Evolutionary conservation across 805 yeast genomes (phyloP).

Genomic region (Kuraishia cidri): DNA sequence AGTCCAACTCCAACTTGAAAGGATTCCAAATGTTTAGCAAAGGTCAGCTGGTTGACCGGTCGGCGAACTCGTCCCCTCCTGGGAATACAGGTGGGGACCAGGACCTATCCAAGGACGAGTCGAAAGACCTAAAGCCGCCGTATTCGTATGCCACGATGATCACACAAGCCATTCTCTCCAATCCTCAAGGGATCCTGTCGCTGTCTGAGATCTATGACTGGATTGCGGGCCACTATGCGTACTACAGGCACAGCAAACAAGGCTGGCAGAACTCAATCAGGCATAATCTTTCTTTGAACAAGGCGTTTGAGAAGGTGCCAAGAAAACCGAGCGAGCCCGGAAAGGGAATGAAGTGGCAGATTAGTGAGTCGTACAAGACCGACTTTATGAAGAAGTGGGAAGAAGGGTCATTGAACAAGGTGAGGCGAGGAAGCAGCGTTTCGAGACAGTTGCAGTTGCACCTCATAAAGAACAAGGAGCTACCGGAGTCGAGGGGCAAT

Average conservation of each 20-base stretch:
- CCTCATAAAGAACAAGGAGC: slow-evolving; percentile 45
- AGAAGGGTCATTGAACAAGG: slow-evolving; percentile 64
- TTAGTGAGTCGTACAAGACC: slow-evolving; percentile 71
- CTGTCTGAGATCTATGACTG: slow-evolving; percentile 88
- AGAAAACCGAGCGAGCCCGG: slow-evolving; percentile 95
- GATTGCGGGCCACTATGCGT: slow-evolving; percentile 83
- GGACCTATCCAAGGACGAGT: slow-evolving; percentile 81
- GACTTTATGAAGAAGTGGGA: slow-evolving; percentile 79
- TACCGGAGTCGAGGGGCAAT: slow-evolving; percentile 32
- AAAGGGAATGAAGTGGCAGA: slow-evolving; percentile 99
- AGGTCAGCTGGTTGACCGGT: slow-evolving; percentile 1
- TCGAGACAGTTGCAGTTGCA: slow-evolving; percentile 75
- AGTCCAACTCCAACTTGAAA: slow-evolving; percentile 15
- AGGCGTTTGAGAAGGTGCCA: slow-evolving; percentile 97
- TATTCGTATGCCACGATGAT: slow-evolving; percentile 97
- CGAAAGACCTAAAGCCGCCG: slow-evolving; percentile 93
- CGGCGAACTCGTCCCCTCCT: not conserved
- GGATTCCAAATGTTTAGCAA: slow-evolving; percentile 48
- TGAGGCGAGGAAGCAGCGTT: slow-evolving; percentile 74
- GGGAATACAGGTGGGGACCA: slow-evolving; percentile 16
- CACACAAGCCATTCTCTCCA: slow-evolving; percentile 90
- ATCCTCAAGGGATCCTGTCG: slow-evolving; percentile 80
- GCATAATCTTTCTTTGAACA: slow-evolving; percentile 88
- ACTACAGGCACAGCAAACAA: slow-evolving; percentile 82
- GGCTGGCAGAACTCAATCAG: slow-evolving; percentile 99